These are phyloP conservation scores for Aspergillus ibericus DNA, from an alignment of 2,329 filamentous ascomycete species.

Conservation along the genomic window DNA sequence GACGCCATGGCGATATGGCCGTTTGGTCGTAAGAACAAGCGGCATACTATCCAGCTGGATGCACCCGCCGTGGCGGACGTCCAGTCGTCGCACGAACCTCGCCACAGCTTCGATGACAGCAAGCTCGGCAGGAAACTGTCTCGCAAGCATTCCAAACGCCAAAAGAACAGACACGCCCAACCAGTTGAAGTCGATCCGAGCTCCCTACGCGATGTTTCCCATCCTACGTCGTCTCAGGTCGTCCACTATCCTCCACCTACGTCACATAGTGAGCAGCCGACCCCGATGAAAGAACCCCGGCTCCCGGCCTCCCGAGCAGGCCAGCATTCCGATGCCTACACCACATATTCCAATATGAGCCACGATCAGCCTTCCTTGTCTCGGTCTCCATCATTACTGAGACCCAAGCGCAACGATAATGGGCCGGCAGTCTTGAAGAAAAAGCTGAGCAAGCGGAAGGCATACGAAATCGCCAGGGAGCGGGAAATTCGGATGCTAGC, in stretches of 20 bases:
- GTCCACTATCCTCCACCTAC: slow-evolving; percentile 22
- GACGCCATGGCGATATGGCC: slow-evolving; percentile 75
- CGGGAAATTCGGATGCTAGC: slow-evolving; percentile 87
- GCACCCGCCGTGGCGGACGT: slow-evolving; percentile 49
- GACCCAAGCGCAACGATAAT: slow-evolving; percentile 60
- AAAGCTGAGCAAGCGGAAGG: slow-evolving; percentile 74
- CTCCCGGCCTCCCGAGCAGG: slow-evolving; percentile 9
- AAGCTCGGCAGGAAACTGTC: slow-evolving; percentile 33
- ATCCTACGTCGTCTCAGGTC: slow-evolving; percentile 12
- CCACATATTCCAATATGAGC: slow-evolving; percentile 38
- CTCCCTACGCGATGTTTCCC: slow-evolving; percentile 13
- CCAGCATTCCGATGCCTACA: slow-evolving; percentile 25
- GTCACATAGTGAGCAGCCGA: slow-evolving; percentile 23
- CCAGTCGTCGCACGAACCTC: slow-evolving; percentile 35
- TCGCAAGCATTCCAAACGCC: slow-evolving; percentile 36
- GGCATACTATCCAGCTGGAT: slow-evolving; percentile 60
- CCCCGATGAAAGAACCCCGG: slow-evolving; percentile 17
- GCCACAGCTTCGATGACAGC: slow-evolving; percentile 25
- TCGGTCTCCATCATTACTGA: slow-evolving; percentile 51
- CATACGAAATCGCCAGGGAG: slow-evolving; percentile 74
- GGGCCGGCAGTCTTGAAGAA: slow-evolving; percentile 61
- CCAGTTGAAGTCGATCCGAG: slow-evolving; percentile 25
- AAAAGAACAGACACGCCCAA: slow-evolving; percentile 31
- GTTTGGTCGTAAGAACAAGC: slow-evolving; percentile 72
- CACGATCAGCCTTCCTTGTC: slow-evolving; percentile 43